Conservation (phyloP, 2,329 filamentous ascomycete species). For the Paecilomyces niveus region DNA sequence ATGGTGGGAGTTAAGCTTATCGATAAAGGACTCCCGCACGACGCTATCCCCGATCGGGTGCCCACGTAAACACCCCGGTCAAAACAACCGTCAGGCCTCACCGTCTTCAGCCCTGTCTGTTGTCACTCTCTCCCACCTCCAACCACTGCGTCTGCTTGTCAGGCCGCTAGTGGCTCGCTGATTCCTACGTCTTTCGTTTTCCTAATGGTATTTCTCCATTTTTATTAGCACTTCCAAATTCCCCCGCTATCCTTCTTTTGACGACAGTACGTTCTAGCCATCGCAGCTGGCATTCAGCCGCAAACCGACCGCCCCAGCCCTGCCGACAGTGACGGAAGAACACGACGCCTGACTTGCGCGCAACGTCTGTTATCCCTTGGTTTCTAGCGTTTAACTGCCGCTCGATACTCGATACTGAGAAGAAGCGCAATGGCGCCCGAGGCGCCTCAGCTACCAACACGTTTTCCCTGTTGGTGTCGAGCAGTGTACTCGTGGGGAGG, state of each 20-base stretch:
- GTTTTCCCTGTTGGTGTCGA: constrained; percentile 86
- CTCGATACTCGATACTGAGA: not conserved
- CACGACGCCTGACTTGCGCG: not conserved
- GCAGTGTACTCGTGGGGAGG: constrained; percentile 91
- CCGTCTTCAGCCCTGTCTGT: constrained; percentile 12
- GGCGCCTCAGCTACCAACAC: constrained; percentile 55
- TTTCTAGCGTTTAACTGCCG: not conserved
- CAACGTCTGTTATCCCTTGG: constrained; percentile 2
- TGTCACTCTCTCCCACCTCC: constrained; percentile 4
- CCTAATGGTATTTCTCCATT: not conserved
- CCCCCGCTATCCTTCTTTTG: constrained; percentile 3
- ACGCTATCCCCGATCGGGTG: constrained; percentile 28
- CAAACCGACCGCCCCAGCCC: not conserved
- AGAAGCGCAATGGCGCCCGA: constrained; percentile 36
- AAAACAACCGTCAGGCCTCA: constrained; percentile 25
- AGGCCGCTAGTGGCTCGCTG: not conserved
- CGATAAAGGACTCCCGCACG: constrained; percentile 23
- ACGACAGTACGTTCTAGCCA: constrained; percentile 1
- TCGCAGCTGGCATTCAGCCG: constrained; percentile 1
- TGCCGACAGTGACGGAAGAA: not conserved
- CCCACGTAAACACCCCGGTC: constrained; percentile 27
- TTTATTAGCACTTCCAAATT: constrained; percentile 6
- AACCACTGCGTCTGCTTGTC: constrained; percentile 3
- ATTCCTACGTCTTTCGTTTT: constrained; percentile 3
- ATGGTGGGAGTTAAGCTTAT: constrained; percentile 32